Conservation (phyloP, 2,329 filamentous ascomycete species). For the Apiospora kogelbergensis region DNA sequence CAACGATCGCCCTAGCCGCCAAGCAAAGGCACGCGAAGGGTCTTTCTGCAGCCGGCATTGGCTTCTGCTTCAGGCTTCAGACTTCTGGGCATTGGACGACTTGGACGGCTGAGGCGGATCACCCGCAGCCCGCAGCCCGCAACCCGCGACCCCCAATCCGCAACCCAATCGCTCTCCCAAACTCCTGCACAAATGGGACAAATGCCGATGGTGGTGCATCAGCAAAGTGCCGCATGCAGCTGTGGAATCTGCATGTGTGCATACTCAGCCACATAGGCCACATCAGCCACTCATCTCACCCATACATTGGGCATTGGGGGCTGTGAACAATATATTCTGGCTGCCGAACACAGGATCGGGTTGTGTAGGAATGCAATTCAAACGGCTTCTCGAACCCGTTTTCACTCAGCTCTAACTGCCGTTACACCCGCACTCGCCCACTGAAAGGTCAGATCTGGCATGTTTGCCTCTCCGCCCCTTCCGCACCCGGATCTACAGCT, state of each 20-base stretch:
- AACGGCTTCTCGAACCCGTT: not conserved
- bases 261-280: not conserved
- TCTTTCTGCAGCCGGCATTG: not conserved
- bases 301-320: not conserved
- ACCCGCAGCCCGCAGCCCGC: not conserved
- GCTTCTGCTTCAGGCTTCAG: too few relatives aligned
- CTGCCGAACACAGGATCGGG: not conserved
- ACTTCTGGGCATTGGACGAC: too few relatives aligned
- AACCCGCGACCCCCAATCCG: not conserved
- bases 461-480: not conserved
- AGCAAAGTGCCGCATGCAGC: not conserved
- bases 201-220: not conserved
- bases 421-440: not conserved
- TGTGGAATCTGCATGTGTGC: not conserved
- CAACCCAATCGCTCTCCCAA: not conserved
- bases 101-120: conserved; percentile 2
- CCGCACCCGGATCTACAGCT: not conserved
- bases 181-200: not conserved
- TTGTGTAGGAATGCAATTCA: not conserved
- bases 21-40: not conserved
- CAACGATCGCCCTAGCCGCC: not conserved
- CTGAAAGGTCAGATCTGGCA: not conserved
- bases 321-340: not conserved
- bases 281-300: not conserved
- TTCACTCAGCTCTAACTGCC: not conserved